phyloP scores from a whole-genome alignment of 257 asterid species.

The Nicotiana attenuata region DNA sequence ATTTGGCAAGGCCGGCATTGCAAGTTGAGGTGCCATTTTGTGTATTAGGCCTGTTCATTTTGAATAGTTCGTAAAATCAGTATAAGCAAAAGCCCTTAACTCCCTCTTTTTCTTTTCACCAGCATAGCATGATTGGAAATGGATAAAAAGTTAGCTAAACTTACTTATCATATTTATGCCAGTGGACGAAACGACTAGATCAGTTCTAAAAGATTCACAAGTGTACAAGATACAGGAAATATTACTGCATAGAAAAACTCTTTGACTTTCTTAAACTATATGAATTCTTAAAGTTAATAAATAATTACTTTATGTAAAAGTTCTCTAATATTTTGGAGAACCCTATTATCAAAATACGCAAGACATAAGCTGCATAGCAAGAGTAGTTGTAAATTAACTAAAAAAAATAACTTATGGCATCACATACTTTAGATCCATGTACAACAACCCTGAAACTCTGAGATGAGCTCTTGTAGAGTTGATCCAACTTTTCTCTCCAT shows the following conservation, averaged over 20 bases:
- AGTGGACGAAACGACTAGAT: not conserved
- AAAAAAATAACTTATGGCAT: conserved; percentile 19
- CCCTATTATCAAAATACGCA: not conserved
- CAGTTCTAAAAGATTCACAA: not conserved
- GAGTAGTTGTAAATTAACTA: not conserved
- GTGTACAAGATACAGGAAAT: not conserved
- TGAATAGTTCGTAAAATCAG: not conserved
- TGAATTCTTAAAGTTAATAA: not conserved
- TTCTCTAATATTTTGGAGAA: not conserved
- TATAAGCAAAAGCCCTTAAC: not conserved
- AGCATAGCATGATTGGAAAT: not conserved
- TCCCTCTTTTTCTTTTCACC: not conserved
- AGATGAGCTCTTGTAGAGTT: conserved; percentile 96
- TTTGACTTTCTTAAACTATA: not conserved
- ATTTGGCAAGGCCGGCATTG: not conserved
- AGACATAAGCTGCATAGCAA: not conserved
- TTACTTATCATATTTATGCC: too few species aligned
- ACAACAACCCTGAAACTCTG: conserved; percentile 96
- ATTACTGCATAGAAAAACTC: not conserved
- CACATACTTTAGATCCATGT: conserved; percentile 88
- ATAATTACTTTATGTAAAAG: not conserved
- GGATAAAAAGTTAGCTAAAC: not conserved
- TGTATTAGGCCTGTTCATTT: not conserved
- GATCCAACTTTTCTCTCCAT: conserved; percentile 99
- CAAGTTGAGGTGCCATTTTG: not conserved